A percentile compares a stretch with the other conserved stretches of the same genome.
Evolutionary conservation across 1,139 yeast genomes (phyloP).

Genomic region (Candida freyschussii): DNA sequence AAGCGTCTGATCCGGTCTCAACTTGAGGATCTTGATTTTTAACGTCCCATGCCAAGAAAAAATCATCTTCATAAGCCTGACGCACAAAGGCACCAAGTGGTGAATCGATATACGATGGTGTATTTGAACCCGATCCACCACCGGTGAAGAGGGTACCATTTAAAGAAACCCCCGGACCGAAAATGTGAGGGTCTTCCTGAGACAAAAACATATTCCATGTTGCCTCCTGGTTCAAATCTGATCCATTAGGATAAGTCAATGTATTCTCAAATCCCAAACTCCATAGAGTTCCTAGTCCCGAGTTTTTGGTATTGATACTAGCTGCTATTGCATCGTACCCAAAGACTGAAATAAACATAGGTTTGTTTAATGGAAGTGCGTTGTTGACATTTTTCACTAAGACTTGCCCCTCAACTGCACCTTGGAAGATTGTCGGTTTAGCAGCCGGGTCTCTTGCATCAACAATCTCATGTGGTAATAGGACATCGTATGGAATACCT

Average conservation of each 20-base stretch:
- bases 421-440: conserved; percentile 42
- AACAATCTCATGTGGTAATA: conserved; percentile 39
- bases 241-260: conserved; percentile 52
- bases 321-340: conserved; percentile 47
- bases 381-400: conserved; percentile 9
- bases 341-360: conserved; percentile 46
- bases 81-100: no score
- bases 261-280: conserved; percentile 46
- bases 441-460: no score
- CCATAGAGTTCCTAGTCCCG: no score
- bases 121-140: no score
- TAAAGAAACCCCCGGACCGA: no score
- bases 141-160: no score
- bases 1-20: conserved; percentile 39
- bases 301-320: conserved; percentile 41
- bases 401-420: conserved; percentile 29
- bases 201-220: conserved; percentile 49
- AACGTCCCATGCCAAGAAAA: conserved; percentile 36
- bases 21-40: conserved; percentile 39
- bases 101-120: no score
- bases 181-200: conserved; percentile 31
- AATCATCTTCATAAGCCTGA: conserved; percentile 36
- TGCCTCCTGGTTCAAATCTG: conserved; percentile 49
- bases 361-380: conserved; percentile 32
- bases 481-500: conserved; percentile 39